Base-by-base conservation (phyloP, 164 flowering plant genomes). In the Cinnamomum micranthum region DNA sequence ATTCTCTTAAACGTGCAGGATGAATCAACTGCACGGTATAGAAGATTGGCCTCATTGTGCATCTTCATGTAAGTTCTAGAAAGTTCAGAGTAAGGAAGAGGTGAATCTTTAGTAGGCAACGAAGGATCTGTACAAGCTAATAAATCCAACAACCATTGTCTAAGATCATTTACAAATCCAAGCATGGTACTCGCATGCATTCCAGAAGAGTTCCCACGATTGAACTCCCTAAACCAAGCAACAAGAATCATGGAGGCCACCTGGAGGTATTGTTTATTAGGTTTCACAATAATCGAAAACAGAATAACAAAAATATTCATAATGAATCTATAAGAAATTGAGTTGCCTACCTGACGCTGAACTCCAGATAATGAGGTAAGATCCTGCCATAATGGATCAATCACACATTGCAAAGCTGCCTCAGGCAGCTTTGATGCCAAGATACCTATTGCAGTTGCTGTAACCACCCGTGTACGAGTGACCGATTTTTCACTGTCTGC, bases 51-150 rank as follows among this genome's bases (percentile, higher is more conserved):
- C 84, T 96, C 99, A 73, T 78, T 78, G 12, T 96, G 91, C 99
- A 96, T 94, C 86, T 96, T 96, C 55, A 82, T 68, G 78, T 96
- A 96, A 33, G 99, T 96, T 82, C 98, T 92, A 79, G 97, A 88
- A 75, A 96, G 97, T 83, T 96, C 99, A 62, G 90, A 66, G 81
- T 96, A 96, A 51, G 99, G 99, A 82, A 88, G 86, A 81, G 65
- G 73, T 63, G 95, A 86, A 81, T 85, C 93, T 86, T 92, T 92
- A 69, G 95, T 90, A 25, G 99, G 98, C 68, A 87, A 85, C 64
- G 97, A 83, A 73, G 99, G 94, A 76, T 96, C 96, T 41, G 91
- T 35, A 82, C 97, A 92, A 47, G 91, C 77, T 75, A 96, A 85
- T 78, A 91, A 80, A 79, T 94, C 94, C 72, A 94, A 73, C 75